Base-by-base conservation (phyloP, 441 rosid species). In the Aquilaria agallochum region DNA sequence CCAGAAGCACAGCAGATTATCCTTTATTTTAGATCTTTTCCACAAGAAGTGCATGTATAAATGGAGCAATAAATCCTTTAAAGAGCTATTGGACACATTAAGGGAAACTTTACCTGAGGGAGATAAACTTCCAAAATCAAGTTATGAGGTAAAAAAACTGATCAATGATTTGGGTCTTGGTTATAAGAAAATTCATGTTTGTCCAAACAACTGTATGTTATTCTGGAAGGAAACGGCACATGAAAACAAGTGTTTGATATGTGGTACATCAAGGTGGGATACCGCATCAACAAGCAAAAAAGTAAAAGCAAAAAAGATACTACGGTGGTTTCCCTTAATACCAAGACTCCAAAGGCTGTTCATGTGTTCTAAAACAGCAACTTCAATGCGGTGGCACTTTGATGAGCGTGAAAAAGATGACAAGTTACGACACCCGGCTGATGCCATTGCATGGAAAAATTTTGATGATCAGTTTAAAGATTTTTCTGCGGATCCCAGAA, bases 31-130 rank as follows among this genome's bases (percentile, higher is more conserved):
- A 0, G 58, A 62, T 9, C n/a, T 68, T 11, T 68, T 55, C 31
- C 56, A 68, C 4, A 50, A 31, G n/a, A 68, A 48, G 11, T 60
- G 64, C 42, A 9, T 60, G 64, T 6, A 60, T 32, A 54, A 54
- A 30, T 60, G 54, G 52, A 68, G 62, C 27, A 61, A 68, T 9
- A 56, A 40, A 6, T 55, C 70, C 4, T 59, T 67, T 6, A 30
- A 31, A 2, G 33, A n/a, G 0, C 51, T 62, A 4, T 34, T 62
- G 31, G 1, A 45, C 4, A 32, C 15, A 0, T 31, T 61, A 2
- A 55, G 52, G 10, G 55, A 54, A 13, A 68, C 27, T 13, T 34
- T 55, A 1, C 44, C 9, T 2, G 46, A 62, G 5, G 50, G 56
- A 32, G 62, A 50, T 0, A 11, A 68, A 3, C 55, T 68, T 9